A percentile compares a stretch with the other conserved stretches of the same genome.
These are phyloP conservation scores for Trypanosoma theileri DNA, from an alignment of 208 protist genomes.

Conservation along the genomic window DNA sequence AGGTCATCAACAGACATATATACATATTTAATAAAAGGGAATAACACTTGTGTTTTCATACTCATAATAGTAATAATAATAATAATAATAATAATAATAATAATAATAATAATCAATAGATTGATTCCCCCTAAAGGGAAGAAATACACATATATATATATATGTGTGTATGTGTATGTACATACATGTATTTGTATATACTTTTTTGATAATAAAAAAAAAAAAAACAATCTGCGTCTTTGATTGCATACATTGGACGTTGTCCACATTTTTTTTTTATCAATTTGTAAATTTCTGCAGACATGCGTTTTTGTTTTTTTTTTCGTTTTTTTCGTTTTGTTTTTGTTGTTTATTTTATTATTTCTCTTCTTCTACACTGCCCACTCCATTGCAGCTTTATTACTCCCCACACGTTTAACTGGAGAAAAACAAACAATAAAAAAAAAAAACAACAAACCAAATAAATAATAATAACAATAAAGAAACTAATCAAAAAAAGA, in stretches of 20 bases:
- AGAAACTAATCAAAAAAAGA: not conserved
- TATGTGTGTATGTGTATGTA: not conserved
- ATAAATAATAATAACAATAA: not conserved
- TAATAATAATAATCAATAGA: too few species aligned
- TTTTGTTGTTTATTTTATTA: constrained; percentile 1
- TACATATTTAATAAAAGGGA: not conserved
- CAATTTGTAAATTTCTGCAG: not conserved
- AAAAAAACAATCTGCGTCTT: too few species aligned
- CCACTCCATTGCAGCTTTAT: too few species aligned
- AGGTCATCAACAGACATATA: constrained; percentile 4
- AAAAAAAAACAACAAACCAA: too few species aligned
- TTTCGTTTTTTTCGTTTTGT: not conserved
- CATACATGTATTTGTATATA: not conserved
- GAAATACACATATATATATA: too few species aligned
- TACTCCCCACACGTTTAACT: too few species aligned
- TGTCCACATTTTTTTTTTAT: not conserved
- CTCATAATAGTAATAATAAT: too few species aligned
- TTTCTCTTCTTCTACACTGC: not conserved
- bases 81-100: too few species aligned
- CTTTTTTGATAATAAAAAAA: not conserved
- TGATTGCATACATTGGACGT: too few species aligned
- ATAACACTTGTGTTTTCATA: not conserved
- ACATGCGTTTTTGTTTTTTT: too few species aligned
- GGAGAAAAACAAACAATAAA: too few species aligned
- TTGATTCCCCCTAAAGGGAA: not conserved